Percentiles rank a stretch among this genome's conserved stretches.
Conservation (phyloP, 768 basidiomycete species). For the Cytidiella melzeri region DNA sequence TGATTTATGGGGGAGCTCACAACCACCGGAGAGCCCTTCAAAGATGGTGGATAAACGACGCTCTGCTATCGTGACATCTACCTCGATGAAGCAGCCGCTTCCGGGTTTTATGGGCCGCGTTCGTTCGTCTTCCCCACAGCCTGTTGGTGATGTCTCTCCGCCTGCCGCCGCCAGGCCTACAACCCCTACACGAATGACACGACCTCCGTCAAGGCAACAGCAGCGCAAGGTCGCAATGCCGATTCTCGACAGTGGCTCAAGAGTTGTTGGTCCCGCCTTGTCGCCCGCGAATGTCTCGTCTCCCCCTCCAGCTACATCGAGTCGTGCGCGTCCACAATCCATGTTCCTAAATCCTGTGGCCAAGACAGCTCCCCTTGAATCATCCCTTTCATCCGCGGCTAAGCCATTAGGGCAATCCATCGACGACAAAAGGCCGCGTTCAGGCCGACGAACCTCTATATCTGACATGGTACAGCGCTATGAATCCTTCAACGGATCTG, state of each 20-base stretch:
- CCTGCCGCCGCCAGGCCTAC: slow-evolving; percentile 2
- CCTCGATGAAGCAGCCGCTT: slow-evolving; percentile 16
- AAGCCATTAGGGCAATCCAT: slow-evolving; percentile 25
- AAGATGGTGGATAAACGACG: slow-evolving; percentile 15
- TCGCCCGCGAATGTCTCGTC: slow-evolving; percentile 15
- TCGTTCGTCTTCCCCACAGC: neutral
- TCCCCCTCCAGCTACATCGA: slow-evolving; percentile 20
- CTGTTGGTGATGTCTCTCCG: neutral
- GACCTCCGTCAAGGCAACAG: slow-evolving; percentile 23
- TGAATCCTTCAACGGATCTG: slow-evolving; percentile 50
- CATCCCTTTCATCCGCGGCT: slow-evolving; percentile 29
- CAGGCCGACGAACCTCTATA: slow-evolving; percentile 65
- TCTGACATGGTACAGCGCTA: slow-evolving; percentile 82
- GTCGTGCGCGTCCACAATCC: slow-evolving; percentile 71
- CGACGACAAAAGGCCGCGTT: slow-evolving; percentile 28
- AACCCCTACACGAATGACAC: slow-evolving; percentile 4
- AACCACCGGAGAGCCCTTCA: slow-evolving; percentile 11
- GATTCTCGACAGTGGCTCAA: neutral
- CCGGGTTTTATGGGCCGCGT: slow-evolving; percentile 2
- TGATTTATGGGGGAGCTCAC: slow-evolving; percentile 62
- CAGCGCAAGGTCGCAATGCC: slow-evolving; percentile 19
- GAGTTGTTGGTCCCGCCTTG: neutral
- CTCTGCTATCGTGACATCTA: slow-evolving; percentile 19
- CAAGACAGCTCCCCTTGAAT: slow-evolving; percentile 36
- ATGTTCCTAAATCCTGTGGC: slow-evolving; percentile 62